These are phyloP conservation scores for Sugiyamaella mastotermitis DNA, from an alignment of 805 yeast genomes.

Conservation along the genomic window DNA sequence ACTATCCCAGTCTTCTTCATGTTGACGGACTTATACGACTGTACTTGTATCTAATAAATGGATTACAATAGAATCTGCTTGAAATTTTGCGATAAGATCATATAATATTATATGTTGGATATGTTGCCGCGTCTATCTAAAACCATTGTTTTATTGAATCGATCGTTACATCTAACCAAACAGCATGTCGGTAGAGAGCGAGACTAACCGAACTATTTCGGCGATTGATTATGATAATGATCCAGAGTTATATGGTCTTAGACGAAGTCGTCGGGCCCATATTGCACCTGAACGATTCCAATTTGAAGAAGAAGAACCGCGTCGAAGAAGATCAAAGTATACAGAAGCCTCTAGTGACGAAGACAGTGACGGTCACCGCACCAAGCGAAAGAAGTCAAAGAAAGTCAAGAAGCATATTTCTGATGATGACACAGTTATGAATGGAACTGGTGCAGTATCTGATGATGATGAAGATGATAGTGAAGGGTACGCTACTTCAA, in stretches of 20 bases:
- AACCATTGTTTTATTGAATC: no score
- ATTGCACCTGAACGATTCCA: constrained; percentile 26
- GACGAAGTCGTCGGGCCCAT: constrained; percentile 35
- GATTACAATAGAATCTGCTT: no score
- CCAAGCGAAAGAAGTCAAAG: constrained; percentile 19
- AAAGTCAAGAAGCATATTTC: constrained; percentile 22
- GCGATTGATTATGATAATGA: constrained; percentile 20
- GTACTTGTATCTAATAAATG: no score
- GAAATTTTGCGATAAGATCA: no score
- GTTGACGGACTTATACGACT: no score
- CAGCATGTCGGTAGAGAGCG: constrained; percentile 1
- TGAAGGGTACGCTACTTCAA: constrained; percentile 20
- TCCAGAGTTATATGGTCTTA: constrained; percentile 39
- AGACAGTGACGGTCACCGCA: constrained; percentile 24
- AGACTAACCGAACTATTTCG: no score
- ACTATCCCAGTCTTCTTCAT: no score
- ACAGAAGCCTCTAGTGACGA: constrained; percentile 22
- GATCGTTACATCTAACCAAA: no score
- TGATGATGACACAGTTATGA: constrained; percentile 9
- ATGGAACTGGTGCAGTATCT: constrained; percentile 17
- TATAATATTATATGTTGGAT: no score
- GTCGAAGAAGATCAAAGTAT: constrained; percentile 11
- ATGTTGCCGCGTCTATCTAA: no score
- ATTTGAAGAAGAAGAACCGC: constrained; percentile 16
- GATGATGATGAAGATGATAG: constrained; percentile 29